Base-by-base conservation (phyloP, 1,284 basidiomycete genomes). In the Lentinula novae-zelandiae region DNA sequence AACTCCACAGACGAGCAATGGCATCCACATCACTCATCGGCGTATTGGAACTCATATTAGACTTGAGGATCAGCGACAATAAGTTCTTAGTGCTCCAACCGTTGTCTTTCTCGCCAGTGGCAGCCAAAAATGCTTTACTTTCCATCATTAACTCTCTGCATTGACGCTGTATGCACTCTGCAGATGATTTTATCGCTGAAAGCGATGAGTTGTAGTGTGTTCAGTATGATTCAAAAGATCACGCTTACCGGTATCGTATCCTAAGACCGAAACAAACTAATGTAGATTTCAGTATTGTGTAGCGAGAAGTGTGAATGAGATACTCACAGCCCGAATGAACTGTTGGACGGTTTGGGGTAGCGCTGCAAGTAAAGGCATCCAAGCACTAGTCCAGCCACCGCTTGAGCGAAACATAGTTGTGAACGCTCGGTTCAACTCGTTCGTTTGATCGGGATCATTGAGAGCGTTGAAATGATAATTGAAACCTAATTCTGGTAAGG, bases 21-120 rank as follows among this genome's bases (percentile, higher is more conserved):
- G 94, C 85, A 65, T 93, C 92, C 27, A 84, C 81, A 64, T 94
- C 90, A 22, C 78, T 79, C 76, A 95, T 73, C 0, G 82, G 77
- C 8, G 86, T 68, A 56, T 87, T 83, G 0, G 77, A 74, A 2
- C 82, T 80, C 76, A 87, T 81, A 67, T 91, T 92, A 7, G 88
- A 84, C 52, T 78, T 77, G 52, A 91, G 79, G 17, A 88, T 70
- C 7, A 86, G 69, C 8, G 78, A 81, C 4, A 87, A 70, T 4
- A 87, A 66, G 69, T 87, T 84, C 72, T 70, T 15, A 62, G 61
- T 34, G 71, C 53, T n/a, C 66, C 64, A 27, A 61, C 75, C 68
- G 69, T 78, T 64, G 66, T 75, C 13, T 17, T 70, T 68, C 12
- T 66, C 67, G 0, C 67, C 70, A 44, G 71, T 71, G 8, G 68